Percentiles rank a stretch among this genome's conserved stretches.
These are phyloP conservation scores for Lumnitzera racemosa DNA, from an alignment of 345 rosid species.

Conservation along the genomic window DNA sequence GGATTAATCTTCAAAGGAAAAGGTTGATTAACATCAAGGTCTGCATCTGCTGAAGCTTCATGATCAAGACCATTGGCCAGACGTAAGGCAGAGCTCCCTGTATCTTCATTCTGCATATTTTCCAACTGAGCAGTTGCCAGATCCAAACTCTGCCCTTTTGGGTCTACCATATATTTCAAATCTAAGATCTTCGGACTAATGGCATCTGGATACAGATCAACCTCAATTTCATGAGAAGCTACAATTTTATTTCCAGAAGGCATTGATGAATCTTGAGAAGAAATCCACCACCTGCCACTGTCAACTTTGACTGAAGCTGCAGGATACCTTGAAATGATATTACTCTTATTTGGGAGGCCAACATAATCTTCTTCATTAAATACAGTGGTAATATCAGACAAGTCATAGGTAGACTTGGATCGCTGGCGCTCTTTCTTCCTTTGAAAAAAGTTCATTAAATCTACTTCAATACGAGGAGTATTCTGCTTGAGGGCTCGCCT, in stretches of 20 bases:
- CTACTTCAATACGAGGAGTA: constrained; percentile 98
- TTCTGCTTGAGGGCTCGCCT: constrained; percentile 87
- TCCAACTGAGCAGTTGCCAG: constrained; percentile 32
- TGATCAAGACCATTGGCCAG: constrained; percentile 29
- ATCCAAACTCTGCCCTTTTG: constrained; percentile 34
- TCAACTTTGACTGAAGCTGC: constrained; percentile 70
- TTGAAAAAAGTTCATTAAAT: constrained; percentile 89
- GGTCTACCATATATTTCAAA: constrained; percentile 27
- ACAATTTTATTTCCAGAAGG: constrained; percentile 34
- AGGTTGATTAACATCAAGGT: constrained; percentile 39
- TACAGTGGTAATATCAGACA: constrained; percentile 78
- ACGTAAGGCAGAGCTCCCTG: constrained; percentile 39
- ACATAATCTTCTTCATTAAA: constrained; percentile 88
- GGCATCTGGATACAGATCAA: constrained; percentile 51
- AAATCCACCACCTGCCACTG: constrained; percentile 76
- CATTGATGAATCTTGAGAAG: constrained; percentile 56
- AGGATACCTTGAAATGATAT: constrained; percentile 73
- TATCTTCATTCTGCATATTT: constrained; percentile 32
- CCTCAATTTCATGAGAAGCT: constrained; percentile 58
- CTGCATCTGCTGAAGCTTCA: constrained; percentile 39
- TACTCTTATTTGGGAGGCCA: constrained; percentile 56
- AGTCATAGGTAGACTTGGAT: constrained; percentile 71
- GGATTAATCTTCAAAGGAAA: constrained; percentile 46
- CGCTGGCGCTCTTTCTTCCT: constrained; percentile 92
- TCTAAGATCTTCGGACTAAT: constrained; percentile 44